Evolutionary conservation across 768 basidiomycete species (phyloP).

Genomic region (Collybiopsis luxurians): DNA sequence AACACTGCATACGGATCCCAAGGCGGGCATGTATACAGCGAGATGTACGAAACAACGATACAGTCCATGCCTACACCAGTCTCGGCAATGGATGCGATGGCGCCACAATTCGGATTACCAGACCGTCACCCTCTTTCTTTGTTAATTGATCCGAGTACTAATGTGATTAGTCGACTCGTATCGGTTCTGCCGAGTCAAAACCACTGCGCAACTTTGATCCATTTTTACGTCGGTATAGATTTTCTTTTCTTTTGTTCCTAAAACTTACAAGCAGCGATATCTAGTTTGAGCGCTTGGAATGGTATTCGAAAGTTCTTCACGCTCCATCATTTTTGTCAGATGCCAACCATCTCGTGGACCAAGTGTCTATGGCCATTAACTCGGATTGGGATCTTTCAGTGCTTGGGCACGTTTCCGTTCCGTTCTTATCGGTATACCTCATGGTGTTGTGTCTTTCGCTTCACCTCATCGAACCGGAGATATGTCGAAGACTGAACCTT

Average conservation of each 20-base stretch:
- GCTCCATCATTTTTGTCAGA: constrained; percentile 20
- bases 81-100: not conserved
- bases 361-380: not conserved
- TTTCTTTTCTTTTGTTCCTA: not conserved
- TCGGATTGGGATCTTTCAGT: not conserved
- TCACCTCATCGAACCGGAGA: constrained; percentile 19
- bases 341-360: not conserved
- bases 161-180: constrained; percentile 16
- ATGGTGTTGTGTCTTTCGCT: constrained; percentile 22
- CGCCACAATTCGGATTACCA: constrained; percentile 10
- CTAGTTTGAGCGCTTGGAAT: constrained; percentile 17
- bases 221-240: constrained; percentile 17
- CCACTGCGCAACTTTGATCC: constrained; percentile 14
- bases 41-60: not conserved
- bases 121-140: constrained; percentile 19
- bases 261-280: not conserved
- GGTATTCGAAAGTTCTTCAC: constrained; percentile 22
- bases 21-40: not conserved
- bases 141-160: constrained; percentile 17
- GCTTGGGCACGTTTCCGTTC: constrained; percentile 7
- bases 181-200: constrained; percentile 14
- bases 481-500: constrained; percentile 17
- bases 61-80: not conserved
- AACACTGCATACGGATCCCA: not conserved
- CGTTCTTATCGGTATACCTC: constrained; percentile 19